Base-by-base conservation (phyloP, 106 monocot species). In the Acanthochlamys bracteata region DNA sequence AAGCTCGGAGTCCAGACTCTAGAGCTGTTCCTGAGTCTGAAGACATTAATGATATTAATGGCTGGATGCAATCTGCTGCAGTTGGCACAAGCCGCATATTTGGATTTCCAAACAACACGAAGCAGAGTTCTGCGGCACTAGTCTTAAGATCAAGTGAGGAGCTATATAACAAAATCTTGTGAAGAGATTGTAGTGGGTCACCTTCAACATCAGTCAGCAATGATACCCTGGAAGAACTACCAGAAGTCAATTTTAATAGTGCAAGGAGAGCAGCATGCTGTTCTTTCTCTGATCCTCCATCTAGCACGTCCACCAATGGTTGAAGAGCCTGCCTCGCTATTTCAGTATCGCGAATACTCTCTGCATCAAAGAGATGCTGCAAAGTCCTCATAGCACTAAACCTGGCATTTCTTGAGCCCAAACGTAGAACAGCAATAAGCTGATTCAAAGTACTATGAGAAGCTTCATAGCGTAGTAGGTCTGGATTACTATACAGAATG, bases 201-300 rank as follows among this genome's bases (percentile, higher is more conserved):
- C 81, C 80, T 68, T 98, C 96, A 33, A 85, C 67, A 73, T 98
- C 96, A 3, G 75, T 82, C 52, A 95, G 80, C 43, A 75, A 71
- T 65, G 85, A 60, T 47, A 80, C 77, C 69, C 81, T 85, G 16
- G 90, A 85, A 25, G 83, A 75, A 75, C 86, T 92, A 33, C 89
- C 98, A 72, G 67, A 74, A 1, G 89, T 66, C 47, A 98, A 62
- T 51, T 71, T 80, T 62, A 98, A 88, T 25, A 98, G 78, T 10
- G 98, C 86, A 70, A 80, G 76, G 59, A 92, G 88, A 55, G 88
- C 83, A 40, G 98, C 98, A 83, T 98, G 92, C 51, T 98, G 98
- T 72, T 98, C 98, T 67, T 81, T 77, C 61, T 98, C 98, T 10
- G 71, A 63, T 45, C 98, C 98, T 24, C 81, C 86, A 57, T 78